Evolutionary conservation across 805 yeast genomes (phyloP).

Genomic region (Myxozyma vanderwaltii): DNA sequence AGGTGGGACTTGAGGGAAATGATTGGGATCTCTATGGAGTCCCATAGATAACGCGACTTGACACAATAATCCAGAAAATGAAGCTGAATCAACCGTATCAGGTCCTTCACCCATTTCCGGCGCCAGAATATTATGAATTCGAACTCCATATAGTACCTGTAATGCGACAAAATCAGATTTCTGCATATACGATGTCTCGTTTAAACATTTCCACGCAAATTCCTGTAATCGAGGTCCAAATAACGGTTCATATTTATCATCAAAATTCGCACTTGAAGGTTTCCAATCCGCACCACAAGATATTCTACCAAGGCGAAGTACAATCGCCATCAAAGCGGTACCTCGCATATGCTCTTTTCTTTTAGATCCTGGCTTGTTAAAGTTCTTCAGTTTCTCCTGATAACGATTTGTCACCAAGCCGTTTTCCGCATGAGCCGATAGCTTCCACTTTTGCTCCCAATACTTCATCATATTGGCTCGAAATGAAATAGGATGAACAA

Average conservation of each 20-base stretch:
- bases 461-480: conserved; percentile 22
- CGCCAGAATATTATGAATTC: conserved; percentile 33
- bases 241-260: conserved; percentile 17
- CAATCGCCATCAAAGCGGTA: conserved; percentile 29
- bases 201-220: conserved; percentile 27
- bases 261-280: conserved; percentile 28
- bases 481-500: conserved; percentile 29
- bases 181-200: conserved; percentile 17
- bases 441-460: conserved; percentile 23
- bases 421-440: neutral
- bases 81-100: conserved; percentile 30
- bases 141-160: conserved; percentile 34
- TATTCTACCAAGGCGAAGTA: conserved; percentile 34
- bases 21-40: conserved; percentile 39
- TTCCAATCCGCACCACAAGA: conserved; percentile 33
- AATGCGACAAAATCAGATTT: conserved; percentile 23
- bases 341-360: conserved; percentile 28
- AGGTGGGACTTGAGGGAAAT: conserved; percentile 30
- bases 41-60: conserved; percentile 38
- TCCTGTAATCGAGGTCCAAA: conserved; percentile 11
- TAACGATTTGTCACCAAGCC: neutral
- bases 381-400: neutral
- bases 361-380: neutral
- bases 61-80: conserved; percentile 32
- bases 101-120: conserved; percentile 35